These are phyloP conservation scores for Leccinum colubrinum DNA, from an alignment of 1,284 basidiomycete species.

Conservation along the genomic window DNA sequence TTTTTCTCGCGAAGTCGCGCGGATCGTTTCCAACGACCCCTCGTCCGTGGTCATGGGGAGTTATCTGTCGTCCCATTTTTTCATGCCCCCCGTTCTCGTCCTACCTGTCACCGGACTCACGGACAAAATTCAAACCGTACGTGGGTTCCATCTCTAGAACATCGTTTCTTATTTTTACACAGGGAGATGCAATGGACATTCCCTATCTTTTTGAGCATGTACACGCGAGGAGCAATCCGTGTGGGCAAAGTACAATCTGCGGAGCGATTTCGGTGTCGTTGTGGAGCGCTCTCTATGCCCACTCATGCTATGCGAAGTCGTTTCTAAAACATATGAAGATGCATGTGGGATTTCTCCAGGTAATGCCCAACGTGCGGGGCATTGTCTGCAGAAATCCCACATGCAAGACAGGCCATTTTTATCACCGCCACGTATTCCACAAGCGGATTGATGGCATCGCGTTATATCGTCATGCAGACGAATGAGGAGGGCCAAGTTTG, in stretches of 20 bases:
- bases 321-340: not conserved
- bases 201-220: no score
- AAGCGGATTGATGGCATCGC: not conserved
- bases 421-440: not conserved
- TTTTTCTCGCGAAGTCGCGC: not conserved
- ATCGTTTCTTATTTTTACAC: no score
- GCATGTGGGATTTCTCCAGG: no score
- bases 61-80: not conserved
- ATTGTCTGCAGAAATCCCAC: not conserved
- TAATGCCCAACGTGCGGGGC: not conserved
- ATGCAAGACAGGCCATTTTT: not conserved
- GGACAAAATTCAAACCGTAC: no score
- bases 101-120: not conserved
- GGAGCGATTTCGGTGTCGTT: not conserved
- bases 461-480: not conserved
- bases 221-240: no score
- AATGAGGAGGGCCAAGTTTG: not conserved
- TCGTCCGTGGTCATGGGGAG: not conserved
- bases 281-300: not conserved
- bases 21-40: not conserved
- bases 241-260: not conserved
- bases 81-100: not conserved
- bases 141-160: no score
- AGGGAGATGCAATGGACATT: no score
- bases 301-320: no score